Conservation (phyloP, 768 basidiomycete species). For the Gloeostereum incarnatum region DNA sequence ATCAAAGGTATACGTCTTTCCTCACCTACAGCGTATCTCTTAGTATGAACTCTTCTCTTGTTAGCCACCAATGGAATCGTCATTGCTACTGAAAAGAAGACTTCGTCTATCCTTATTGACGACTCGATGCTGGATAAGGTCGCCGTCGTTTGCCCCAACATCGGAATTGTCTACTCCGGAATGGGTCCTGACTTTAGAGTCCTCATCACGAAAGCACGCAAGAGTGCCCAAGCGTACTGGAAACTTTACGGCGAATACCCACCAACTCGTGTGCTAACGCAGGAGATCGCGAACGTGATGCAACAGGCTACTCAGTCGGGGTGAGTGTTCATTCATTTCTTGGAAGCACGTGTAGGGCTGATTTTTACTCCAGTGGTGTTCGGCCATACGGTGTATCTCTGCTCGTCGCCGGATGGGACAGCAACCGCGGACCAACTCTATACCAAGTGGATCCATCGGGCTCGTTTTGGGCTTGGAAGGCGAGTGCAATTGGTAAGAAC, state of each 20-base stretch:
- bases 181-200: slow-evolving; percentile 99
- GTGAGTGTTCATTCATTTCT: slow-evolving; percentile 35
- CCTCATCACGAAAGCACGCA: slow-evolving; percentile 87
- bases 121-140: slow-evolving; percentile 98
- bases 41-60: slow-evolving; percentile 10
- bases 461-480: slow-evolving; percentile 99
- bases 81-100: slow-evolving; percentile 99
- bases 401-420: slow-evolving; percentile 95
- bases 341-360: slow-evolving; percentile 8
- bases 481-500: slow-evolving; percentile 98
- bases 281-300: slow-evolving; percentile 97
- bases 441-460: slow-evolving; percentile 99
- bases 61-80: slow-evolving; percentile 98
- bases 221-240: slow-evolving; percentile 99
- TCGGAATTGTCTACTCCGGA: slow-evolving; percentile 98
- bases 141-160: slow-evolving; percentile 95
- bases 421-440: slow-evolving; percentile 87
- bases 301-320: slow-evolving; percentile 98
- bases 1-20: slow-evolving; percentile 73
- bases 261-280: slow-evolving; percentile 89
- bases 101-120: slow-evolving; percentile 95
- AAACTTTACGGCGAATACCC: slow-evolving; percentile 99
- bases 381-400: slow-evolving; percentile 98
- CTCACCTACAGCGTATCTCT: slow-evolving; percentile 1
- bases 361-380: slow-evolving; percentile 66